Evolutionary conservation across 352 stramenopile species (phyloP).

Genomic region (Phytopythium sindhum): DNA sequence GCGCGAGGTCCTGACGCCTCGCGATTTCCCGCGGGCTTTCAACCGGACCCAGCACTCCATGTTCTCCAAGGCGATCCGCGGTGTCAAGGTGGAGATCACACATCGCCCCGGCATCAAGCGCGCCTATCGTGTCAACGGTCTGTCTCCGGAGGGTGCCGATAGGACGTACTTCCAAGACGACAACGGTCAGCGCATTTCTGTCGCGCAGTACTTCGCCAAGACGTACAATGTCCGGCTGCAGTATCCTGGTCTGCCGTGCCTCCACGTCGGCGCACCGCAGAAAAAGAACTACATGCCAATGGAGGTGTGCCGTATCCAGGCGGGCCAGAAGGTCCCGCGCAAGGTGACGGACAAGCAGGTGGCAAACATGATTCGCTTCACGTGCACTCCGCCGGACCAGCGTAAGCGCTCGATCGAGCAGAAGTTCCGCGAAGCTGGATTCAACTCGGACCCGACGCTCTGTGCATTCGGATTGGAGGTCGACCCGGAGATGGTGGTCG

Average conservation of each 20-base stretch:
- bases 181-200: conserved; percentile 34
- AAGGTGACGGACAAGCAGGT: conserved; percentile 81
- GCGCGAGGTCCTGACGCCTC: conserved; percentile 19
- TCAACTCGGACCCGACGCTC: conserved; percentile 46
- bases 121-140: conserved; percentile 61
- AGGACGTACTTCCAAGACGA: conserved; percentile 65
- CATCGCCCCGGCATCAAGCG: conserved; percentile 57
- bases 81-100: conserved; percentile 63
- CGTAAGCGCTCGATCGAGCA: conserved; percentile 59
- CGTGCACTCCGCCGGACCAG: conserved; percentile 47
- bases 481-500: conserved; percentile 48
- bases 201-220: conserved; percentile 58
- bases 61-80: conserved; percentile 53
- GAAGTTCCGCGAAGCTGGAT: conserved; percentile 55
- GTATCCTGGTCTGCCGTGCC: conserved; percentile 72
- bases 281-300: conserved; percentile 84
- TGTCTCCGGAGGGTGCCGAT: conserved; percentile 38
- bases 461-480: conserved; percentile 58
- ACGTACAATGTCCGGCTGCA: conserved; percentile 50
- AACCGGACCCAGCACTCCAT: conserved; percentile 39
- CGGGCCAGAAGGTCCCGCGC: conserved; percentile 66
- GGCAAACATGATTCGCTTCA: conserved; percentile 79
- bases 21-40: conserved; percentile 27
- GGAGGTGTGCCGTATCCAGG: conserved; percentile 74
- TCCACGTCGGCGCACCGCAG: conserved; percentile 69